phyloP scores from a whole-genome alignment of 2,329 filamentous ascomycete species.

The Cladophialophora psammophila region DNA sequence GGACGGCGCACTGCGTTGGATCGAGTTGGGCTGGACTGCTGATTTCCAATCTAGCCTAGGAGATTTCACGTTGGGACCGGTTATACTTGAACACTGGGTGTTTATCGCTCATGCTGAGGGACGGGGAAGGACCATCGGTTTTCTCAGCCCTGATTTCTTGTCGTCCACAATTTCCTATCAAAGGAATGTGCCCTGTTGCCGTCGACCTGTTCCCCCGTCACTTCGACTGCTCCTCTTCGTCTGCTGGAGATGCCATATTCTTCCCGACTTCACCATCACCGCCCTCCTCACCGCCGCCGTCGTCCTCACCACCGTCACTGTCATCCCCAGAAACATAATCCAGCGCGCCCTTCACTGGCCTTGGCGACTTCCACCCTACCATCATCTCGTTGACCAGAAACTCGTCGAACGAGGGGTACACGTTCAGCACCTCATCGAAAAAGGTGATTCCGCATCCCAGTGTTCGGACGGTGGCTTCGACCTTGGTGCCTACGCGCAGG shows the following conservation, averaged over 20 bases:
- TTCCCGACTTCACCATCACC: neutral
- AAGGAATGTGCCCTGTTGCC: neutral
- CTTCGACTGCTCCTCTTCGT: neutral
- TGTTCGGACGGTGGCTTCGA: constrained; percentile 63
- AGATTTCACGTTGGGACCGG: too few relatives aligned
- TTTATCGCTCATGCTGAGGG: too few relatives aligned
- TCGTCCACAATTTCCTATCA: too few relatives aligned
- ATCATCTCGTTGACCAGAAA: constrained; percentile 75
- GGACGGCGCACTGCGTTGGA: too few relatives aligned
- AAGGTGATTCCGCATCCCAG: constrained; percentile 69
- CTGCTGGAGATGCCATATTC: neutral
- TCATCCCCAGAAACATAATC: constrained; percentile 29
- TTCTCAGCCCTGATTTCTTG: too few relatives aligned
- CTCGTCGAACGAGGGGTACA: constrained; percentile 69
- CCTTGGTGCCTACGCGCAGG: constrained; percentile 70
- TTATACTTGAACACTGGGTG: too few relatives aligned
- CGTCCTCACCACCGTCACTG: constrained; percentile 7
- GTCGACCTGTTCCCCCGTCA: neutral
- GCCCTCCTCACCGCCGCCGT: constrained; percentile 7
- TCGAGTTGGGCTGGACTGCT: too few relatives aligned
- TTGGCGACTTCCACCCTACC: constrained; percentile 68
- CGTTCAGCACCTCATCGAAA: constrained; percentile 64
- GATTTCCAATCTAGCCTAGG: too few relatives aligned
- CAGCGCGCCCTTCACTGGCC: constrained; percentile 31
- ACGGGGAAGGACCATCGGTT: too few relatives aligned